Evolutionary conservation across 371 early-diverging fungal genomes (phyloP), one percentile per base, ranked within the genome.

Genomic region (Apophysomyces sp.): DNA sequence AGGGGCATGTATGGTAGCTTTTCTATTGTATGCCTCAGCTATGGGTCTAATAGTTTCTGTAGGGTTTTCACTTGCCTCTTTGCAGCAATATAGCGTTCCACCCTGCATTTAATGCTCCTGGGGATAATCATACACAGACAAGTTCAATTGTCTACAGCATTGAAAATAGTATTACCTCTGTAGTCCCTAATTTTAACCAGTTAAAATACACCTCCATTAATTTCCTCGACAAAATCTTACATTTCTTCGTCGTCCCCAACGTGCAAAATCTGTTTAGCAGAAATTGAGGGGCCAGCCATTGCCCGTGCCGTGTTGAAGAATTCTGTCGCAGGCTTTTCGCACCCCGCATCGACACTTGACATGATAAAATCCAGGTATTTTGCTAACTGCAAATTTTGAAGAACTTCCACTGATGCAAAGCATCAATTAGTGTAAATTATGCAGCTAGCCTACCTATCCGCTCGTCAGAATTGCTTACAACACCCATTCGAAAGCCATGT

Each of bases 381-480:
- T n/a, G 62, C 60, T 30, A 81, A 56, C 29, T 73, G 58, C 16
- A 81, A 57, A 44, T 66, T 78, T 37, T 76, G 63, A 21, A 81
- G 57, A 1, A 78, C 73, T 15, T 68, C 49, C n/a, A 68, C 78
- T 78, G 37, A 51, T 13, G 27, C 39, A 54, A 9, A 29, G 27
- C 4, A 30, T 11, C 6, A 8, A 49, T 37, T 28, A 13, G 8
- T 40, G 2, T 6, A 29, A 29, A 18, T 13, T 58, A 26, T 55
- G 16, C 36, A 5, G 3, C 7, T 34, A 7, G 56, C 65, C 67
- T 69, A 78, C 81, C 67, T 15, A 81, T 55, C 54, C 81, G 65
- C 41, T 81, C 81, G 30, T 81, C 81, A 4, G 76, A 74, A 32
- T 81, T 81, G 64, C 77, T 78, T 9, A 81, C 73, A 2, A 81